phyloP scores from a whole-genome alignment of 345 rosid genomes.

The Luvunga scandens region DNA sequence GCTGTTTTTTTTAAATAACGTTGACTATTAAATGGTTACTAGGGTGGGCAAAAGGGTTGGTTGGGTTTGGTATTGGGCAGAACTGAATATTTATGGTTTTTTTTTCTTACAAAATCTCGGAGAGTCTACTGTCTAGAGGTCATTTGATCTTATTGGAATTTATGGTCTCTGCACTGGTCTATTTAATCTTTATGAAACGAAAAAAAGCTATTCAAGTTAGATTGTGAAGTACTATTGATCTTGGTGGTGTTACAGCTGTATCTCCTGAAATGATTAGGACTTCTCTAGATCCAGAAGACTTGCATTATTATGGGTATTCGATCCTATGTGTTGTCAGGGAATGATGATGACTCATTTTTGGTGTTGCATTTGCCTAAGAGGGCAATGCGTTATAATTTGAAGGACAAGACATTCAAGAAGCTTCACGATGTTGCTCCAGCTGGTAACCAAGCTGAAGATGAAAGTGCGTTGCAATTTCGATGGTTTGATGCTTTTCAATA shows the following conservation, averaged over 20 bases:
- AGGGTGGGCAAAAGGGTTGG: too few relatives aligned
- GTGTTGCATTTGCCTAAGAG: conserved; percentile 30
- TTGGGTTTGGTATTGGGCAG: too few relatives aligned
- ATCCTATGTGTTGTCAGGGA: conserved; percentile 22
- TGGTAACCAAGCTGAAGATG: background rate
- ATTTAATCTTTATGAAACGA: conserved; percentile 36
- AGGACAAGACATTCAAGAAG: conserved; percentile 25
- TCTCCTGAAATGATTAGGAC: conserved; percentile 34
- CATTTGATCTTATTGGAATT: conserved; percentile 27
- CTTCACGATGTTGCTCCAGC: conserved; percentile 19
- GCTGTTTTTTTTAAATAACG: too few relatives aligned
- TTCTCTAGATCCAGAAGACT: background rate
- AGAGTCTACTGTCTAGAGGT: conserved; percentile 25
- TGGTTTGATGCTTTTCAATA: conserved; percentile 17
- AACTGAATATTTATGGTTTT: too few relatives aligned
- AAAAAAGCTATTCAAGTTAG: conserved; percentile 32
- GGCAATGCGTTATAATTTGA: conserved; percentile 29
- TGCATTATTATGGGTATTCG: conserved; percentile 14
- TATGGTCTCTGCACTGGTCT: conserved; percentile 15
- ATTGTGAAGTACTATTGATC: conserved; percentile 36
- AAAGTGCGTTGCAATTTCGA: background rate
- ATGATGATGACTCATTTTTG: conserved; percentile 23
- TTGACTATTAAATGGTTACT: too few relatives aligned
- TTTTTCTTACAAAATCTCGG: too few relatives aligned
- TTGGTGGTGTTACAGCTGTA: conserved; percentile 20